Base-by-base conservation (phyloP, 106 monocot species). In the Allium sativum region DNA sequence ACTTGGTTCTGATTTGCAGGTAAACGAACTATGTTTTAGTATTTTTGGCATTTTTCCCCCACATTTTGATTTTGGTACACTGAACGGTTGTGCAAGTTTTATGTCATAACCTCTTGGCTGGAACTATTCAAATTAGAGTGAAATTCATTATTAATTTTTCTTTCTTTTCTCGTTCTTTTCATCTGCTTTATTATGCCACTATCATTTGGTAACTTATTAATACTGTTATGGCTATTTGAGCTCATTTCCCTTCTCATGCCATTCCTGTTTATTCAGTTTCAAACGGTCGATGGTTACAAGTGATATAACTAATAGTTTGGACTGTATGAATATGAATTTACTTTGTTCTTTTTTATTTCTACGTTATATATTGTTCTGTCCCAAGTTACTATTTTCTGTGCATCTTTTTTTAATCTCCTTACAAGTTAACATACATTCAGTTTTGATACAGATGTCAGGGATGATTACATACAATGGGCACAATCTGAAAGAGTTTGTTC, bases 391-490 rank as follows among this genome's bases (percentile, higher is more conserved):
- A 40, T 44, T 45, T 45, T 45, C n/a, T 58, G 41, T 41, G 58
- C n/a, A 44, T 61, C 61, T 16, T 44, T 18, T 44, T 61, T 45
- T 18, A 44, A 44, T 63, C 31, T 31, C 31, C 48, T 11, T 16
- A 19, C 64, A 65, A 62, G 40, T 10, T 65, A 31, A 65, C 40
- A 65, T 65, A 13, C 40, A 31, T 65, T 65, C 52, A 65, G 64
- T 18, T 31, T 31, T 70, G 61, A 55, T 52, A 63, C 73, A 98
- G 98, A 72, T 77, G 70, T 88, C 98, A n/a, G 98, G 98, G 8
- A 74, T 31, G 65, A 85, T 98, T 58, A 79, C 85, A 12, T 98
- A 92, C 58, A 98, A 98, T 56, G 98, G 98, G 8, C 77, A 88
- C 62, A 67, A 50, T 57, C 42, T 98, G 59, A 81, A 79, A 59